phyloP scores from a whole-genome alignment of 805 yeast species.

The Ogataea methylovora region DNA sequence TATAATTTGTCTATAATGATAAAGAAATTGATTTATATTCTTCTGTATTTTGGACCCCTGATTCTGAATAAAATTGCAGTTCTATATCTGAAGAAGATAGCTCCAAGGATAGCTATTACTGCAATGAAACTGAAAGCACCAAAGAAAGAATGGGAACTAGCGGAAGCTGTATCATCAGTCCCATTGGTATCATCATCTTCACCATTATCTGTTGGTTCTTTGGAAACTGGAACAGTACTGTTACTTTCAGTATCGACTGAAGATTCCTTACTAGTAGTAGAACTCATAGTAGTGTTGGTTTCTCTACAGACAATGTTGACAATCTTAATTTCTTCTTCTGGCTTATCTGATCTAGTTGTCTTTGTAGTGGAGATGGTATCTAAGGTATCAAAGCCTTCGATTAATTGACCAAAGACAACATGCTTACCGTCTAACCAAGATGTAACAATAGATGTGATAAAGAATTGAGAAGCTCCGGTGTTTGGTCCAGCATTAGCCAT shows the following conservation, averaged over 20 bases:
- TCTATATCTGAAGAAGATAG: slow-evolving; percentile 6
- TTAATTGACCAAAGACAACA: slow-evolving; percentile 75
- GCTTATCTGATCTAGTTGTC: slow-evolving; percentile 33
- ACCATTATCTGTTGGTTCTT: neutral
- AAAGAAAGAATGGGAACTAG: slow-evolving; percentile 5
- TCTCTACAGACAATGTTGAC: slow-evolving; percentile 5
- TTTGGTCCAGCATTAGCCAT: slow-evolving; percentile 47
- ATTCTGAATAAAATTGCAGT: slow-evolving; percentile 13
- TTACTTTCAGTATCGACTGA: neutral
- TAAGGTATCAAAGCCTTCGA: slow-evolving; percentile 59
- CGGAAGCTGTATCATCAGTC: slow-evolving; percentile 2
- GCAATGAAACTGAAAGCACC: slow-evolving; percentile 6
- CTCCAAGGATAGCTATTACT: neutral
- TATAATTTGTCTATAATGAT: no score
- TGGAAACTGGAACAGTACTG: no score
- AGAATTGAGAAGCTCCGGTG: slow-evolving; percentile 64
- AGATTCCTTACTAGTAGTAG: slow-evolving; percentile 1
- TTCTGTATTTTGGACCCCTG: slow-evolving; percentile 24
- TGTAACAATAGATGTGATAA: slow-evolving; percentile 49
- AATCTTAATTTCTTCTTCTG: slow-evolving; percentile 36
- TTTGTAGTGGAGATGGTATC: slow-evolving; percentile 51
- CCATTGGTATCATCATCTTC: slow-evolving; percentile 3
- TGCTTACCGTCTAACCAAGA: slow-evolving; percentile 52
- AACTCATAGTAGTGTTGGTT: slow-evolving; percentile 1
- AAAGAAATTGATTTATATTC: slow-evolving; percentile 6